phyloP scores from a whole-genome alignment of 257 asterid genomes.

The Avicennia marina region DNA sequence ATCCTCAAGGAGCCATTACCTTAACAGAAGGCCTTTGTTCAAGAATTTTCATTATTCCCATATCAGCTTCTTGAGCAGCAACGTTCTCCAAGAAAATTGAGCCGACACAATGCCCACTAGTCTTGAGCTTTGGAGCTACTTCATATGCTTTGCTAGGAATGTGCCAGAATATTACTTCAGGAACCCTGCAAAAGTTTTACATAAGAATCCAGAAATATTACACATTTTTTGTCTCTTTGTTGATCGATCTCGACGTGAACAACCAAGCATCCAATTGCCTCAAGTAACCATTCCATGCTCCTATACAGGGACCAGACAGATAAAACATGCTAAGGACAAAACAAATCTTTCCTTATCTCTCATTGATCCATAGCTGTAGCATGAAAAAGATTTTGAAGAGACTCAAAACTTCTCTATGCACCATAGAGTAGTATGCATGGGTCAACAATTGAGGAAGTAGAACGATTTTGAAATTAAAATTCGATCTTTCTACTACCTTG shows the following conservation, averaged over 20 bases:
- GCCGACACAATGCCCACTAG: conserved; percentile 48
- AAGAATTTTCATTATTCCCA: conserved; percentile 84
- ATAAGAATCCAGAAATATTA: no score
- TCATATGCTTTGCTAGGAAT: conserved; percentile 63
- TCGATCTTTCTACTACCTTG: conserved; percentile 39
- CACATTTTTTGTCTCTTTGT: no score
- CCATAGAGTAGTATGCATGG: neutral
- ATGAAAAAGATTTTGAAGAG: no score
- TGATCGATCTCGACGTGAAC: neutral
- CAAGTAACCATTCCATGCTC: no score
- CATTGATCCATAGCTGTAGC: no score
- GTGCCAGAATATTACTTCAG: conserved; percentile 92
- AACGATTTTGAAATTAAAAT: neutral
- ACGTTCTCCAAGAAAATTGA: conserved; percentile 74
- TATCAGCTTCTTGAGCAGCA: conserved; percentile 76
- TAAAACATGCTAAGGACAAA: no score
- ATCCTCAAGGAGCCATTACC: no score
- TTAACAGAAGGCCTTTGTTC: conserved; percentile 63
- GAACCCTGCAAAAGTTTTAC: conserved; percentile 41
- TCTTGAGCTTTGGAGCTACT: conserved; percentile 39
- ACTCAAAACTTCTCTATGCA: no score
- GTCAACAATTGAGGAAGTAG: neutral
- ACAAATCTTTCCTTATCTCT: no score
- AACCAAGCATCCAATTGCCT: no score
- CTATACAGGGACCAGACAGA: no score